phyloP scores from a whole-genome alignment of 306 rosid species.

The Astragalus membranaceus region DNA sequence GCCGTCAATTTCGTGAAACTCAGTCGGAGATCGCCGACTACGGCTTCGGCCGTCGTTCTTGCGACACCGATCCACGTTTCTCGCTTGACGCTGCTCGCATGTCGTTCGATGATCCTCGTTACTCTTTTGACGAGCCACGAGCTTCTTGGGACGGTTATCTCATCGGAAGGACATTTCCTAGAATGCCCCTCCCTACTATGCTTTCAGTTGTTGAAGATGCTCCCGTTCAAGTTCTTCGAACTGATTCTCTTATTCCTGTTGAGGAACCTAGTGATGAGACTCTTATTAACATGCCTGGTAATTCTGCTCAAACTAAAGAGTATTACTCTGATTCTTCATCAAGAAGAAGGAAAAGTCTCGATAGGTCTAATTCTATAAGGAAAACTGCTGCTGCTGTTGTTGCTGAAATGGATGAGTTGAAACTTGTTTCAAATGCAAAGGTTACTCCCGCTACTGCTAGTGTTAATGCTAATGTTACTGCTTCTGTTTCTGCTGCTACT shows the following conservation, averaged over 20 bases:
- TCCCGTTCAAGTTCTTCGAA: constrained; percentile 63
- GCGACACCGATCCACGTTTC: constrained; percentile 95
- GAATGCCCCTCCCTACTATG: constrained; percentile 97
- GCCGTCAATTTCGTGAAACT: constrained; percentile 86
- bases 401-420: constrained; percentile 86
- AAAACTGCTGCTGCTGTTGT: constrained; percentile 93
- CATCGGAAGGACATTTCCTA: constrained; percentile 53
- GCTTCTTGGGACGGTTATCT: constrained; percentile 97
- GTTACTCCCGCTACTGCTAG: constrained; percentile 43
- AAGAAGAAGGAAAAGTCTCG: constrained; percentile 81
- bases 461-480: constrained; percentile 44
- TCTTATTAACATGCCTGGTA: constrained; percentile 49
- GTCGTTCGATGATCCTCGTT: constrained; percentile 75
- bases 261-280: constrained; percentile 56
- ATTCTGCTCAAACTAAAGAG: constrained; percentile 73
- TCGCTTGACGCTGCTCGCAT: constrained; percentile 76
- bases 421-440: constrained; percentile 55
- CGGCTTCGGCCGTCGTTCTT: constrained; percentile 91
- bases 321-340: constrained; percentile 77
- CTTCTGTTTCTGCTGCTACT: constrained; percentile 27
- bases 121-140: constrained; percentile 88
- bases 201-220: constrained; percentile 87
- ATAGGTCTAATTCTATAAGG: constrained; percentile 80
- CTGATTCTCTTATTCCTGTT: constrained; percentile 72
- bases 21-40: constrained; percentile 99